Evolutionary conservation across 768 basidiomycete genomes (phyloP).

Genomic region (Amanita subjunquillea): DNA sequence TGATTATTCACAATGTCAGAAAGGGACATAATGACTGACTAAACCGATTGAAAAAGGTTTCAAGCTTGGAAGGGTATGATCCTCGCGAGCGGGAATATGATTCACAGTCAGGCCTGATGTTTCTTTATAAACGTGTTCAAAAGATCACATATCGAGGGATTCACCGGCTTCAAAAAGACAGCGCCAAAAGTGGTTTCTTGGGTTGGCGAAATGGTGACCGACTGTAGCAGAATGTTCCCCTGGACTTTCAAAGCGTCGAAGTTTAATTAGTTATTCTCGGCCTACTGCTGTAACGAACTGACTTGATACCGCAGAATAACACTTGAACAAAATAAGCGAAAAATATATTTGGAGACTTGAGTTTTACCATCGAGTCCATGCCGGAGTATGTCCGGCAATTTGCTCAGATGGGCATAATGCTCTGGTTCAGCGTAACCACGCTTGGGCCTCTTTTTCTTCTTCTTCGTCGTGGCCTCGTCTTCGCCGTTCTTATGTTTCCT

Average conservation of each 20-base stretch:
- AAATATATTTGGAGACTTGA: neutral
- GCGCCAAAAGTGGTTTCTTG: constrained; percentile 76
- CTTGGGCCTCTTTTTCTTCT: constrained; percentile 20
- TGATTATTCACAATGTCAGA: neutral
- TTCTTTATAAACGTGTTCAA: neutral
- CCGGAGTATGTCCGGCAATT: constrained; percentile 41
- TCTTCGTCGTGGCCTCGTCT: neutral
- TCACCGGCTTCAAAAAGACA: constrained; percentile 60
- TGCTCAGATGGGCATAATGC: constrained; percentile 38
- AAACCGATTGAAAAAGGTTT: constrained; percentile 51
- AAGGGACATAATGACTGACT: constrained; percentile 29
- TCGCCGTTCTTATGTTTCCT: neutral
- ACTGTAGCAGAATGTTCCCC: constrained; percentile 55
- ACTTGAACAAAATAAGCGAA: constrained; percentile 30
- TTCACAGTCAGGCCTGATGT: constrained; percentile 45
- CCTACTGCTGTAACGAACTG: constrained; percentile 7
- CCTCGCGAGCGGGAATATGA: constrained; percentile 45
- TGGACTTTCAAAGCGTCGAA: constrained; percentile 32
- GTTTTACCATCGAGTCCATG: constrained; percentile 48
- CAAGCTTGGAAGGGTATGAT: constrained; percentile 39
- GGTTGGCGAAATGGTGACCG: constrained; percentile 75
- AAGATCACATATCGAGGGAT: neutral
- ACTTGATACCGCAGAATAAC: constrained; percentile 85
- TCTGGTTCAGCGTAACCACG: constrained; percentile 42
- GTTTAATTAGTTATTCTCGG: neutral